phyloP scores from a whole-genome alignment of 768 basidiomycete genomes.

The Zangia roseola region DNA sequence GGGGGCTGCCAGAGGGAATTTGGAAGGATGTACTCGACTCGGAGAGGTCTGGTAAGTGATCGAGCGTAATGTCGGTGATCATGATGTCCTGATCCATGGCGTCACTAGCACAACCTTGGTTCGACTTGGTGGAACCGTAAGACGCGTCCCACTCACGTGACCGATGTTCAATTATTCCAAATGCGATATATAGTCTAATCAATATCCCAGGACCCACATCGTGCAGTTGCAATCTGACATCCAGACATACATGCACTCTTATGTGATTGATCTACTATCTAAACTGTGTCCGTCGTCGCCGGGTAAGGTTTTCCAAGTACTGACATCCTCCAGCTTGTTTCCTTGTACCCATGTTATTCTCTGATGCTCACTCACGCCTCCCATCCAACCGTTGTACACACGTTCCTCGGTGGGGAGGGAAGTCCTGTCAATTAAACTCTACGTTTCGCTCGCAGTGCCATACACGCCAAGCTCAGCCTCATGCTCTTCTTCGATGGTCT shows the following conservation, averaged over 20 bases:
- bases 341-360: too few species aligned
- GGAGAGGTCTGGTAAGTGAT: constrained; percentile 57
- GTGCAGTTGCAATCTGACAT: constrained; percentile 11
- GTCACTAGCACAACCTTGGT: not conserved
- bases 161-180: not conserved
- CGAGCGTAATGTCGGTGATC: constrained; percentile 44
- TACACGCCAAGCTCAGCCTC: not conserved
- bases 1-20: constrained; percentile 40
- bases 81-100: constrained; percentile 23
- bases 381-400: not conserved
- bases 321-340: not conserved
- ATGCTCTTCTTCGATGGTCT: not conserved
- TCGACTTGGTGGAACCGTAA: constrained; percentile 17
- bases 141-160: constrained; percentile 34
- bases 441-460: constrained; percentile 3
- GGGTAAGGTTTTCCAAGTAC: not conserved
- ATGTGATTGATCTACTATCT: constrained; percentile 6
- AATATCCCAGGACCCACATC: too few species aligned
- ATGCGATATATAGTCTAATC: not conserved
- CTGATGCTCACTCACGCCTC: not conserved
- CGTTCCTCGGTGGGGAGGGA: not conserved
- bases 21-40: constrained; percentile 44
- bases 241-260: constrained; percentile 16
- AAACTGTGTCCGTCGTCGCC: not conserved
- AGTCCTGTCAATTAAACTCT: constrained; percentile 9